phyloP scores from a whole-genome alignment of 1,284 basidiomycete genomes.

The Butyriboletus appendiculatus region DNA sequence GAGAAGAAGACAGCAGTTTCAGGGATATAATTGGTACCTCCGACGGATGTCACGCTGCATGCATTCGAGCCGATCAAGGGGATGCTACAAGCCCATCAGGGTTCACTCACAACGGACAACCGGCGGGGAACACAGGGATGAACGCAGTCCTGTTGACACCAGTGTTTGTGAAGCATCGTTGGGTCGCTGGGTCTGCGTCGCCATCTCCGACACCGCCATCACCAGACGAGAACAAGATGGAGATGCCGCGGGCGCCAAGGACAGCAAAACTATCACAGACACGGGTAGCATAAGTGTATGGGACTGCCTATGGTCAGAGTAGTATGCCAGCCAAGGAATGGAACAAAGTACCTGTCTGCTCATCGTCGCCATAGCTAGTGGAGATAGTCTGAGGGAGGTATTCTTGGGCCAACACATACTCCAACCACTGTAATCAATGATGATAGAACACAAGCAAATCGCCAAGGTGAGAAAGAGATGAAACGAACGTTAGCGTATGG shows the following conservation, averaged over 20 bases:
- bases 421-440: conserved; percentile 52
- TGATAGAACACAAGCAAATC: neutral
- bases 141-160: conserved; percentile 55
- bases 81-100: neutral
- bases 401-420: conserved; percentile 45
- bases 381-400: conserved; percentile 36
- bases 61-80: neutral
- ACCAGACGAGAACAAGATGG: conserved; percentile 63
- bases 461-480: neutral
- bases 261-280: conserved; percentile 63
- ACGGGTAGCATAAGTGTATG: conserved; percentile 57
- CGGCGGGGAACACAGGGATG: conserved; percentile 56
- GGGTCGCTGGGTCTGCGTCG: conserved; percentile 46
- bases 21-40: conserved; percentile 55
- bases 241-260: conserved; percentile 62
- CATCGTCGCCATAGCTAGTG: conserved; percentile 57
- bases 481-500: conserved; percentile 54
- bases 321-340: neutral
- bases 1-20: conserved; percentile 59
- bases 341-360: conserved; percentile 54
- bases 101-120: conserved; percentile 42
- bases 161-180: conserved; percentile 60
- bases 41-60: conserved; percentile 57
- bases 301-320: conserved; percentile 45
- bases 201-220: conserved; percentile 73